Base-by-base conservation (phyloP, 2,329 filamentous ascomycete species). In the Grosmannia serpens region DNA sequence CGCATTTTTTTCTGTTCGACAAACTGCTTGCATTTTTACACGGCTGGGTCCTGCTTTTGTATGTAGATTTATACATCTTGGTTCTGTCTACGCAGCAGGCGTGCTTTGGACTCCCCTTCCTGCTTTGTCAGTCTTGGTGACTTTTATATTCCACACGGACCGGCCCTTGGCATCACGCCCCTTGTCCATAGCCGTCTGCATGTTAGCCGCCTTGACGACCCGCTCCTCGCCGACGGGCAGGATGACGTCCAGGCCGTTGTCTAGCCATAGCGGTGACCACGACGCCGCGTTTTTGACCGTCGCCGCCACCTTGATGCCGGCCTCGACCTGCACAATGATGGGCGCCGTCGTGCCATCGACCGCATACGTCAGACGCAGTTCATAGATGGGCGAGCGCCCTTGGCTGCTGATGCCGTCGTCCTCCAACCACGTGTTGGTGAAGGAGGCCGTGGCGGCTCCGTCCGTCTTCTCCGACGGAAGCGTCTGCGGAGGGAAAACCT, bases 181-280 rank as follows among this genome's bases (percentile, higher is more conserved):
- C 57, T 63, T 62, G 26, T 62, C 59, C 24, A 52, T 53, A 3
- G 33, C 49, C 8, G 49, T 57, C 52, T 56, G 60, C 20, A 17
- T 22, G 24, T 7, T 24, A 17, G 26, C 11, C 47, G 26, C n/a
- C 33, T 38, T 10, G 9, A 70, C 63, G 3, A 20, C 54, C n/a
- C 69, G 64, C 51, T 70, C 68, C 53, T 70, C 69, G 27, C 68
- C 68, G 1, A 69, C 65, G 0, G 68, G 69, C 11, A 70, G 59
- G 27, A 70, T 64, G 10, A 70, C 53, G 17, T 63, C 64, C 22
- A 69, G 55, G 6, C 64, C 66, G 47, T 64, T 64, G 31, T 38
- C 49, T 6, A 68, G 55, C 69, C 68, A 70, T 46, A 69, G 60
- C 10, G 68, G 68, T 60, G 64, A 61, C 59, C 66, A 70, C 33